These are phyloP conservation scores for Sicyos baderoa DNA, from an alignment of 306 rosid species.

Conservation along the genomic window DNA sequence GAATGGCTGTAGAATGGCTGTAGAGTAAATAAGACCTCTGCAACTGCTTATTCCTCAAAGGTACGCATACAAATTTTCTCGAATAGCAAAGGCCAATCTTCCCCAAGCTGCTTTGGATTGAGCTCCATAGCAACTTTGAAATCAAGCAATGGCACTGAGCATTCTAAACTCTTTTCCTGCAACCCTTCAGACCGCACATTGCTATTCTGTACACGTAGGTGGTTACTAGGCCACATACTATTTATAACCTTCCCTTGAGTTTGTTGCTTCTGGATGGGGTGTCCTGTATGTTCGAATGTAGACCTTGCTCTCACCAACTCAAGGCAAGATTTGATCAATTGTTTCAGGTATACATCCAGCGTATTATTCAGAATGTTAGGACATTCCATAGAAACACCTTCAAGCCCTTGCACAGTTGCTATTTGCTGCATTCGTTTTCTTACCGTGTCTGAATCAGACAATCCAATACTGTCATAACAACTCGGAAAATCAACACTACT, in stretches of 20 bases:
- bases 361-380: slow-evolving; percentile 55
- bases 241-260: slow-evolving; percentile 64
- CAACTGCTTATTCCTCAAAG: slow-evolving; percentile 53
- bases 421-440: slow-evolving; percentile 91
- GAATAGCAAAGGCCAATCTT: slow-evolving; percentile 86
- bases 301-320: slow-evolving; percentile 72
- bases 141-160: slow-evolving; percentile 70
- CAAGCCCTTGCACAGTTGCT: slow-evolving; percentile 77
- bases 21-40: slow-evolving; percentile 29
- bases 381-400: slow-evolving; percentile 76
- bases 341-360: slow-evolving; percentile 82
- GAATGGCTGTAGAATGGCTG: slow-evolving; percentile 23
- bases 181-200: slow-evolving; percentile 36
- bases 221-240: slow-evolving; percentile 76
- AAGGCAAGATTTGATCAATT: slow-evolving; percentile 72
- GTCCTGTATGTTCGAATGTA: slow-evolving; percentile 37
- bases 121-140: slow-evolving; percentile 96
- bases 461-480: slow-evolving; percentile 54
- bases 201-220: slow-evolving; percentile 41
- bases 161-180: slow-evolving; percentile 41
- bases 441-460: slow-evolving; percentile 65
- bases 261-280: slow-evolving; percentile 54
- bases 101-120: slow-evolving; percentile 93
- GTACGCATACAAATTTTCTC: slow-evolving; percentile 85
- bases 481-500: slow-evolving; percentile 41